These are phyloP conservation scores for Podospora pseudopauciseta DNA, from an alignment of 495 filamentous ascomycete genomes.

Conservation along the genomic window DNA sequence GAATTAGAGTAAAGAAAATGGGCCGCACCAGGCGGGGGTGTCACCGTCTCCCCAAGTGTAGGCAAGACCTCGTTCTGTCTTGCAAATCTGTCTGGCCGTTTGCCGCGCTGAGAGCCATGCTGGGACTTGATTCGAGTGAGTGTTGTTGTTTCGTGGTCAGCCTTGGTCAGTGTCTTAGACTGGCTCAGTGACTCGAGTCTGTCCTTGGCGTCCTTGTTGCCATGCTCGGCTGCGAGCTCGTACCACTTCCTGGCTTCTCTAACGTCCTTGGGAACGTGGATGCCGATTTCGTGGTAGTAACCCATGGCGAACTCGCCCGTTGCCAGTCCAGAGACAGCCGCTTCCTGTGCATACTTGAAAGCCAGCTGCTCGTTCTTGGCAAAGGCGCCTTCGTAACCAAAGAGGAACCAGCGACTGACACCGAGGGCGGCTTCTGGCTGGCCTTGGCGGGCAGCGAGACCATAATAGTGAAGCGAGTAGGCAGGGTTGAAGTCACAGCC, in stretches of 20 bases:
- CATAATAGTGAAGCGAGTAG: slow-evolving; percentile 92
- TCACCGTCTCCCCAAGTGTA: slow-evolving; percentile 41
- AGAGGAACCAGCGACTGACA: slow-evolving; percentile 98
- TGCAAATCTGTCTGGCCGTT: slow-evolving; percentile 61
- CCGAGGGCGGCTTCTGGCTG: slow-evolving; percentile 92
- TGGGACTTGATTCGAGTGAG: slow-evolving; percentile 87
- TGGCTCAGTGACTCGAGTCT: slow-evolving; percentile 81
- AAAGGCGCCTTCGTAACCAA: slow-evolving; percentile 86
- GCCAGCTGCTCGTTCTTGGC: slow-evolving; percentile 93
- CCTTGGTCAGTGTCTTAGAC: slow-evolving; percentile 79
- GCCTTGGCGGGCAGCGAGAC: slow-evolving; percentile 80
- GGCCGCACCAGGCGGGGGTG: slow-evolving; percentile 17
- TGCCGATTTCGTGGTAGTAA: slow-evolving; percentile 96
- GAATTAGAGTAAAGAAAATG: neutral
- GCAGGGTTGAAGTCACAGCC: slow-evolving; percentile 94
- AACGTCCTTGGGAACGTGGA: slow-evolving; percentile 76
- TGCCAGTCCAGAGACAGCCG: slow-evolving; percentile 71
- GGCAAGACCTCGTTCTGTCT: slow-evolving; percentile 49
- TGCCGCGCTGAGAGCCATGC: slow-evolving; percentile 78
- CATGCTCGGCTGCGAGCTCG: slow-evolving; percentile 80
- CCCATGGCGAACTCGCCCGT: slow-evolving; percentile 97
- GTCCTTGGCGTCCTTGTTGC: slow-evolving; percentile 81
- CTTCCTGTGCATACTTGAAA: slow-evolving; percentile 83
- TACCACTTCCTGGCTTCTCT: slow-evolving; percentile 88
- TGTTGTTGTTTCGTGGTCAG: slow-evolving; percentile 89